Conservation (phyloP, 805 yeast species). For the Lipomyces starkeyi region DNA sequence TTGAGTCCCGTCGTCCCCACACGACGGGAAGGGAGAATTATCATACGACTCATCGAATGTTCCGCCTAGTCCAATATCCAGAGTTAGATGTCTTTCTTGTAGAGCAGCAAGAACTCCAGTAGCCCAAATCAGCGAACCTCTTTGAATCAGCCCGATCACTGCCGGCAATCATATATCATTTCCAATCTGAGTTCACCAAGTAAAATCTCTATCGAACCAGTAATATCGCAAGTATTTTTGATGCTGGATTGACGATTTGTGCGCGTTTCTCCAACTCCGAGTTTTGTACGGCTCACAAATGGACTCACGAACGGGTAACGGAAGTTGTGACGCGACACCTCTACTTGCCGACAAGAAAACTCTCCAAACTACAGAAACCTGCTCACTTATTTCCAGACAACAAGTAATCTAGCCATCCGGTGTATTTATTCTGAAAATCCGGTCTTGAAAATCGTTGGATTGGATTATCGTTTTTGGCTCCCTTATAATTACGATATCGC, state of each 20-base stretch:
- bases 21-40: neutral
- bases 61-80: neutral
- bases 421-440: neutral
- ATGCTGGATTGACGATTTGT: neutral
- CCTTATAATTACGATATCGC: conserved; percentile 1
- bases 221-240: neutral
- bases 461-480: neutral
- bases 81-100: neutral
- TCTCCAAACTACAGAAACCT: neutral
- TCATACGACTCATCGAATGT: neutral
- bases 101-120: neutral
- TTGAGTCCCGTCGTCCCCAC: neutral
- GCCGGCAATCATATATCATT: neutral
- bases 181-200: neutral
- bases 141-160: neutral
- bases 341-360: neutral
- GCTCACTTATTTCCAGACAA: neutral
- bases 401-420: neutral
- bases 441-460: neutral
- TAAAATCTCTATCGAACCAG: neutral
- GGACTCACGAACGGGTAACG: neutral
- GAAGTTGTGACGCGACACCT: neutral
- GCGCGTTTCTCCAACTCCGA: neutral
- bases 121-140: neutral
- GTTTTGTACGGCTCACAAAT: neutral